These are phyloP conservation scores for Tillandsia leiboldiana DNA, from an alignment of 176 grass and related monocot species.

Conservation along the genomic window DNA sequence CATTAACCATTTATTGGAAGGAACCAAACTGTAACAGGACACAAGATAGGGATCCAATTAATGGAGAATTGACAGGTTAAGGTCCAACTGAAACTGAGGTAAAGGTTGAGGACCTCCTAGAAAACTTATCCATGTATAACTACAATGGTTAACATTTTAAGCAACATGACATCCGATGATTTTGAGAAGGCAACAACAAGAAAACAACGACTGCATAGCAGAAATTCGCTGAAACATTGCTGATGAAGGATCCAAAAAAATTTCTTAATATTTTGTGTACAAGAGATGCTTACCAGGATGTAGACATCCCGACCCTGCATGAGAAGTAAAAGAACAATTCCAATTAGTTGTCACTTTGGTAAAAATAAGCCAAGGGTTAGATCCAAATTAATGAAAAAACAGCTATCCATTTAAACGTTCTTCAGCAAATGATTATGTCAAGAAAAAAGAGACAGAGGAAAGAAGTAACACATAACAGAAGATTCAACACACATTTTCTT, in stretches of 20 bases:
- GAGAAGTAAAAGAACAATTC: constrained; percentile 8
- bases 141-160: background rate
- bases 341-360: background rate
- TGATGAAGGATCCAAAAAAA: background rate
- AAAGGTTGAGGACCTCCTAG: no score
- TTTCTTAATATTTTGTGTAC: background rate
- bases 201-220: background rate
- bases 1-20: background rate
- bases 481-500: no score
- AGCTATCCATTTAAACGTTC: background rate
- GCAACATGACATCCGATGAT: background rate
- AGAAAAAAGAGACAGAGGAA: background rate
- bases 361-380: background rate
- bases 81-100: no score
- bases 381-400: background rate
- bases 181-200: background rate
- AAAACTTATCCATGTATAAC: background rate
- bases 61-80: no score
- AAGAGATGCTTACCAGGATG: constrained; percentile 59
- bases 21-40: no score
- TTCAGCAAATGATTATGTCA: background rate
- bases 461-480: background rate
- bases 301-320: constrained; percentile 82
- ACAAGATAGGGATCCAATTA: no score
- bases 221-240: background rate